Percentiles rank a stretch among this genome's conserved stretches.
Conservation (phyloP, 1,284 basidiomycete species). For the Austroboletus niveus region DNA sequence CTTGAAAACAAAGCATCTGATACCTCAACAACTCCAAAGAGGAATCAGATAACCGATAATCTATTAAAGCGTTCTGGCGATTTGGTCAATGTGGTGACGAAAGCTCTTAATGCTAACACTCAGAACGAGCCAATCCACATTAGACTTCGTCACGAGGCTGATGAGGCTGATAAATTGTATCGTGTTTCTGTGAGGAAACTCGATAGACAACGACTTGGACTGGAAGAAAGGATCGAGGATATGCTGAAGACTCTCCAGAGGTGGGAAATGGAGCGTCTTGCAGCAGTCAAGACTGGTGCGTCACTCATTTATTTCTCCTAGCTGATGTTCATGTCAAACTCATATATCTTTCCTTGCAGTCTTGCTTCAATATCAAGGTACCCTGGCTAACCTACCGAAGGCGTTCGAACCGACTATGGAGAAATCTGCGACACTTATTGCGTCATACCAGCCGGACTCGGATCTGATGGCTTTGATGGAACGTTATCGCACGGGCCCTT, state of each 20-base stretch:
- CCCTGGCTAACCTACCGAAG: conserved; percentile 67
- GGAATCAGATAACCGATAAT: conserved; percentile 51
- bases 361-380: conserved; percentile 80
- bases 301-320: conserved; percentile 28
- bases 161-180: conserved; percentile 75
- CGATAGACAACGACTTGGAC: conserved; percentile 74
- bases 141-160: conserved; percentile 72
- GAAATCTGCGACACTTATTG: conserved; percentile 70
- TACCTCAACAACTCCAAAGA: conserved; percentile 33
- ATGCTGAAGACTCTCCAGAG: conserved; percentile 75
- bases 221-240: conserved; percentile 85
- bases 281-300: conserved; percentile 76
- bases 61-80: conserved; percentile 66
- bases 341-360: conserved; percentile 41
- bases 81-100: conserved; percentile 70
- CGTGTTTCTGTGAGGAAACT: conserved; percentile 73
- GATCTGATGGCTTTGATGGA: conserved; percentile 84
- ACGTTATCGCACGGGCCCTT: conserved; percentile 86
- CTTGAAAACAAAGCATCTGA: conserved; percentile 45
- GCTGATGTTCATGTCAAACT: background rate
- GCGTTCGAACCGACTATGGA: conserved; percentile 63
- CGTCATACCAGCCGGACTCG: conserved; percentile 82
- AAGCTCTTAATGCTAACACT: conserved; percentile 56
- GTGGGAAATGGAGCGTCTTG: conserved; percentile 82
- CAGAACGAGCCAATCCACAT: conserved; percentile 64